These are phyloP conservation scores for Orbilia oligospora DNA, from an alignment of 2,329 filamentous ascomycete genomes.

Conservation along the genomic window DNA sequence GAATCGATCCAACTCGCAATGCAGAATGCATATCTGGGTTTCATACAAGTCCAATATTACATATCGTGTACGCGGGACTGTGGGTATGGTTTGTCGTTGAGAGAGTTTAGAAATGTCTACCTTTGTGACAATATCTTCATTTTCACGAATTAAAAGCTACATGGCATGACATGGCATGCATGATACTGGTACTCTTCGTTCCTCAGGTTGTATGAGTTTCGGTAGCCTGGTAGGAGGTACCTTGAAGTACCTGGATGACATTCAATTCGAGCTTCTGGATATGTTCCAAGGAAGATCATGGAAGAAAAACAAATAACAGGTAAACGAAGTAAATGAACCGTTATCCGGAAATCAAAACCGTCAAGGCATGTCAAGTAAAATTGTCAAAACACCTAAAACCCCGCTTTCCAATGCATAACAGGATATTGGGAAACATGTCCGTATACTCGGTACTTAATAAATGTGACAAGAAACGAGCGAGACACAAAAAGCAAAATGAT, in stretches of 20 bases:
- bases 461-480: conserved; percentile 44
- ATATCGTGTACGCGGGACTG: background rate
- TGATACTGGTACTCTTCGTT: conserved; percentile 5
- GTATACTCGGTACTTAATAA: conserved; percentile 47
- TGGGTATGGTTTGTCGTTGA: background rate
- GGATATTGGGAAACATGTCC: conserved; percentile 21
- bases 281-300: conserved; percentile 20
- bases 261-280: conserved; percentile 8
- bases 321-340: conserved; percentile 3
- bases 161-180: background rate
- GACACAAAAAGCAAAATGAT: conserved; percentile 38
- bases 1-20: background rate
- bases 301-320: conserved; percentile 22
- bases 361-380: conserved; percentile 43
- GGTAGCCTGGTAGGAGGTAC: background rate
- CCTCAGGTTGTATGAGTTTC: background rate
- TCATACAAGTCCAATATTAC: background rate
- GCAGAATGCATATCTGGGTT: background rate
- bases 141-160: background rate
- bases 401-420: conserved; percentile 33
- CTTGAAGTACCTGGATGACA: background rate
- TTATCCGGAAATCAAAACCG: conserved; percentile 34
- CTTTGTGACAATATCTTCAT: background rate
- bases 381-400: conserved; percentile 56
- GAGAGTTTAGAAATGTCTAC: conserved; percentile 49